phyloP scores from a whole-genome alignment of 2,329 filamentous ascomycete genomes.

The Cryphonectria radicalis region DNA sequence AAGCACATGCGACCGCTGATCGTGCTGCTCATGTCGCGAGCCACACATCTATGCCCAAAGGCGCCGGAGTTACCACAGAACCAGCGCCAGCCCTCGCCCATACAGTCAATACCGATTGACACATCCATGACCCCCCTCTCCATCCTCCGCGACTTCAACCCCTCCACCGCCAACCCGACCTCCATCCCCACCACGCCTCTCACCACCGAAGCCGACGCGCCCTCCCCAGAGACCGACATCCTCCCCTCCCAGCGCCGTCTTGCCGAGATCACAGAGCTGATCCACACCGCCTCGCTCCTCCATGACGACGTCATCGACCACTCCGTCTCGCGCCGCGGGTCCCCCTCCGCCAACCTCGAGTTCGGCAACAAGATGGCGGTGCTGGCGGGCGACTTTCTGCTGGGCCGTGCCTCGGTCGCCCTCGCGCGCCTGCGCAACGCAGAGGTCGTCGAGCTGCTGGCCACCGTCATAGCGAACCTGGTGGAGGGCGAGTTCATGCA shows the following conservation, averaged over 20 bases:
- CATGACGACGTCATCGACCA: constrained; percentile 99
- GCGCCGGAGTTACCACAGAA: constrained; percentile 44
- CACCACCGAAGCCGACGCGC: constrained; percentile 45
- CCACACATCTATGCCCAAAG: constrained; percentile 79
- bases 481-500: constrained; percentile 99
- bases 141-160: constrained; percentile 81
- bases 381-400: constrained; percentile 91
- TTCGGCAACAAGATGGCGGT: constrained; percentile 99
- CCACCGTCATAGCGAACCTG: constrained; percentile 95
- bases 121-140: constrained; percentile 57
- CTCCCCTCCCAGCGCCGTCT: constrained; percentile 90
- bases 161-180: constrained; percentile 64
- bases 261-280: constrained; percentile 95
- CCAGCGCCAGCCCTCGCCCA: constrained; percentile 46
- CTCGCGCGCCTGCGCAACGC: constrained; percentile 87
- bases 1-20: constrained; percentile 96
- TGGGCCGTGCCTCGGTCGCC: constrained; percentile 91
- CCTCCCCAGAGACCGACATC: constrained; percentile 64
- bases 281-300: constrained; percentile 93
- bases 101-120: constrained; percentile 47
- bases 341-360: constrained; percentile 87
- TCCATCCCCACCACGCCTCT: constrained; percentile 42
- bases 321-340: constrained; percentile 80
- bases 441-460: constrained; percentile 91
- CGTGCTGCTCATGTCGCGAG: constrained; percentile 93